Evolutionary conservation across 2,329 filamentous ascomycete species (phyloP).

Genomic region (Aschersonia sp.): DNA sequence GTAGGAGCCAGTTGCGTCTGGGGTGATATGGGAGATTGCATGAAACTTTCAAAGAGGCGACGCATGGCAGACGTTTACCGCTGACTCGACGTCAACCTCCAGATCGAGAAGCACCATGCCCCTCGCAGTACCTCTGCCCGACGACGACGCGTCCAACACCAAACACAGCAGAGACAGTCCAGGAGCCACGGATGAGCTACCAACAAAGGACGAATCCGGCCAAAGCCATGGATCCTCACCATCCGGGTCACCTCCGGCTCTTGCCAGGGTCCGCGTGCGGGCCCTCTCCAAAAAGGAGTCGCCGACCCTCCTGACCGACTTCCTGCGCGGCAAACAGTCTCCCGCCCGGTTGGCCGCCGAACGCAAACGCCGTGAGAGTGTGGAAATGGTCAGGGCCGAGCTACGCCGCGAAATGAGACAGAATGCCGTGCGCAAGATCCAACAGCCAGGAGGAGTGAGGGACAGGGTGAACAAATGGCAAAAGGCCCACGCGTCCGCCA

Average conservation of each 20-base stretch:
- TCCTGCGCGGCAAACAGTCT: constrained; percentile 40
- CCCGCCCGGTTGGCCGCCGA: constrained; percentile 38
- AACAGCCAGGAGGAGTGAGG: constrained; percentile 51
- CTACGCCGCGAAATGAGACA: constrained; percentile 39
- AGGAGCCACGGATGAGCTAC: constrained; percentile 1
- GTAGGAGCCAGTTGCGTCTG: too few species aligned
- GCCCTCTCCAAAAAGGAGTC: constrained; percentile 23
- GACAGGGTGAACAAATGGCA: constrained; percentile 80
- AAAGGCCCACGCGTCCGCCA: constrained; percentile 55
- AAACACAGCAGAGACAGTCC: constrained; percentile 1
- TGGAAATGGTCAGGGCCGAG: constrained; percentile 43
- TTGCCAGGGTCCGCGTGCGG: constrained; percentile 14
- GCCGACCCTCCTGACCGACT: constrained; percentile 38
- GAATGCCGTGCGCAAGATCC: constrained; percentile 41
- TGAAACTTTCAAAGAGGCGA: too few species aligned
- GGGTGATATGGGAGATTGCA: too few species aligned
- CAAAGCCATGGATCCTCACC: constrained; percentile 13
- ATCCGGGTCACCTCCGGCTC: constrained; percentile 17
- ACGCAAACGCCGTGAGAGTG: constrained; percentile 37
- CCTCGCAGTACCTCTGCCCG: constrained; percentile 5
- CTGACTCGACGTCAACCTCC: constrained; percentile 3
- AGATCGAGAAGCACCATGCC: constrained; percentile 10
- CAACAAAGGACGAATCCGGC: constrained; percentile 6
- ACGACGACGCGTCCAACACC: constrained; percentile 6
- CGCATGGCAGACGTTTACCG: background rate